phyloP scores from a whole-genome alignment of 768 basidiomycete genomes.

The Mycena alexandri region DNA sequence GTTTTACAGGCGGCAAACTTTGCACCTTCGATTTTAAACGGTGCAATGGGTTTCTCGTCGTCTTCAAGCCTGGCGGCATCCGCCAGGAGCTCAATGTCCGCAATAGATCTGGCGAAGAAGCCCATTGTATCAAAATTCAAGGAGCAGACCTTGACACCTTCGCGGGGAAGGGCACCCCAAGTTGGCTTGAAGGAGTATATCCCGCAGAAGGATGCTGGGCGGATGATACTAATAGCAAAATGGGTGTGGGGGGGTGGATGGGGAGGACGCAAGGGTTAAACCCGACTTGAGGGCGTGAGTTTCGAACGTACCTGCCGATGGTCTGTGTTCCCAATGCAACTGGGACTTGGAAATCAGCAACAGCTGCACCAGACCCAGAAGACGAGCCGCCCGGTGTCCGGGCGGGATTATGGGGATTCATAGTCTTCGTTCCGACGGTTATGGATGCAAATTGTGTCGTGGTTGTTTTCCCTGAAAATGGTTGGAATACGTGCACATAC shows the following conservation, averaged over 20 bases:
- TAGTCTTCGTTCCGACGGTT: constrained; percentile 32
- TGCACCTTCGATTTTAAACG: constrained; percentile 27
- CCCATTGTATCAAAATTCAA: constrained; percentile 38
- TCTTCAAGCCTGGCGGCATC: constrained; percentile 33
- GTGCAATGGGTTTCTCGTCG: constrained; percentile 15
- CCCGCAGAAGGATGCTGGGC: constrained; percentile 38
- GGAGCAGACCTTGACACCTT: constrained; percentile 35
- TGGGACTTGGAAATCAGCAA: constrained; percentile 37
- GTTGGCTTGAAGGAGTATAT: constrained; percentile 37
- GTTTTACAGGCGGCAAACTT: constrained; percentile 36
- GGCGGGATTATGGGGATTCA: constrained; percentile 31
- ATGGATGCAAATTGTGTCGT: constrained; percentile 37
- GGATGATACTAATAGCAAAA: constrained; percentile 36
- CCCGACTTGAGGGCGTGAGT: neutral
- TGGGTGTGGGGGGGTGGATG: too few species aligned
- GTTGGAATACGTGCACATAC: neutral
- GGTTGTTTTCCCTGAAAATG: constrained; percentile 30
- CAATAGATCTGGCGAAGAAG: constrained; percentile 32
- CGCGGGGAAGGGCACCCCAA: constrained; percentile 37
- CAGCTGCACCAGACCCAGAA: constrained; percentile 38
- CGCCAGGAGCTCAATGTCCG: constrained; percentile 37
- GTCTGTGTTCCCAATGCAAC: constrained; percentile 39
- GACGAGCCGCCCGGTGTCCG: constrained; percentile 39
- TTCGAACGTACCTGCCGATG: constrained; percentile 28
- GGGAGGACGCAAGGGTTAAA: too few species aligned